Evolutionary conservation across 2,329 filamentous ascomycete species (phyloP), one percentile per base, ranked within the genome.

Genomic region (Cytospora chrysosperma): DNA sequence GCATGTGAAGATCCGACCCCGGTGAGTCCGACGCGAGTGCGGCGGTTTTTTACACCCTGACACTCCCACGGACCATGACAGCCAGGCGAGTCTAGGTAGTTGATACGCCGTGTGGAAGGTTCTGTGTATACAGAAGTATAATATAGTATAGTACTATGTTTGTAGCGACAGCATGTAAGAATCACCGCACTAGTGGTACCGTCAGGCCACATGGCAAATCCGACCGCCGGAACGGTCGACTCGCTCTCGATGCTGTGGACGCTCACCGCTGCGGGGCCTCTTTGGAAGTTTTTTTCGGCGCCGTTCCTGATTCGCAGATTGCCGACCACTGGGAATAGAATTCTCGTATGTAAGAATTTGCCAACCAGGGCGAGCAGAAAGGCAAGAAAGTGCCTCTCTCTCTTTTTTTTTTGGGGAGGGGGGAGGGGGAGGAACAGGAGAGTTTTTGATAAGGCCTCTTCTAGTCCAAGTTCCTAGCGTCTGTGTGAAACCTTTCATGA

Each of bases 231-330:
- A 24, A 21, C n/a, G 28, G 28, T 21, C 53, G 34, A 54, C 26
- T 32, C 59, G 59, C 59, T 49, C 37, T 55, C 51, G 15, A 40
- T 55, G 40, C 26, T 26, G 21, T 21, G 21, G 43, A 24, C 43
- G 51, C 59, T 61, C 59, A 52, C 51, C 47, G 59, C 47, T 55
- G 40, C 50, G 58, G 27, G 24, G 37, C 21, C 37, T 7, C 52
- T 2, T 49, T 37, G 56, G 19, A 40, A 61, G 28, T 47, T 21
- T 24, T 43, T 21, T 21, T 24, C n/a, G 43, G 43, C 43, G 59
- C 51, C 59, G 51, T 28, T 61, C 37, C 59, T 50, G 51, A 40
- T 43, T 55, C 59, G 51, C 59, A 61, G 28, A 61, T 55, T 61
- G 59, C 51, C 59, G 59, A 61, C 59, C 51, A 49, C 59, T 28